Conservation (phyloP, 2,329 filamentous ascomycete genomes). For the Pestalotiopsis fici region DNA sequence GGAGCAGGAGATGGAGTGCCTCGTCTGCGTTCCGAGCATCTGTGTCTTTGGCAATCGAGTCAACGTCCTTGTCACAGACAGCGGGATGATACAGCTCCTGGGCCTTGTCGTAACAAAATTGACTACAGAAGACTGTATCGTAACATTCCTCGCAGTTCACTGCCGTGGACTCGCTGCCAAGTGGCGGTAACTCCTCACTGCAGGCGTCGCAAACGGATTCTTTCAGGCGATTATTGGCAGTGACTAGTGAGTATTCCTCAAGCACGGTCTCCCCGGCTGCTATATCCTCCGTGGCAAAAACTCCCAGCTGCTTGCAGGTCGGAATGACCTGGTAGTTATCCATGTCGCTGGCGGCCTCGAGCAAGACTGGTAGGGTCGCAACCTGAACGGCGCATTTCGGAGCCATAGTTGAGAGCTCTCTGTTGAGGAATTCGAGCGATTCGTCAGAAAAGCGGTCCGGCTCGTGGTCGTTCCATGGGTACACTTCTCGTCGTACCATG, state of each 20-base stretch:
- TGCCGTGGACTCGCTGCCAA: slow-evolving; percentile 48
- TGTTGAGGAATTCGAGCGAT: slow-evolving; percentile 72
- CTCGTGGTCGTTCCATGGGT: slow-evolving; percentile 69
- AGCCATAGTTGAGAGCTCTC: slow-evolving; percentile 66
- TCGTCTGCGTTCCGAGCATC: slow-evolving; percentile 60
- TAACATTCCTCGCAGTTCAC: slow-evolving; percentile 62
- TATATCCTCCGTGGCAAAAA: slow-evolving; percentile 86
- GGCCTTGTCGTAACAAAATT: slow-evolving; percentile 59
- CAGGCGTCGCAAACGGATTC: slow-evolving; percentile 90
- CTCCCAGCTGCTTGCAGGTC: slow-evolving; percentile 77
- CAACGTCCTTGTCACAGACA: slow-evolving; percentile 67
- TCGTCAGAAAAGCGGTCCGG: slow-evolving; percentile 71
- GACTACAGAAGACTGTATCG: slow-evolving; percentile 67
- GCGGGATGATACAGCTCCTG: slow-evolving; percentile 63
- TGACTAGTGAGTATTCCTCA: slow-evolving; percentile 81
- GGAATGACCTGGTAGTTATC: slow-evolving; percentile 51
- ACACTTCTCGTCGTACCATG: slow-evolving; percentile 69
- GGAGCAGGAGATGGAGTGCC: slow-evolving; percentile 63
- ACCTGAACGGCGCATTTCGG: slow-evolving; percentile 81
- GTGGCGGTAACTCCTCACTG: slow-evolving; percentile 68
- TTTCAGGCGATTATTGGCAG: slow-evolving; percentile 85
- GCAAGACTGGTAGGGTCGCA: slow-evolving; percentile 73
- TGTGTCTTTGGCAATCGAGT: slow-evolving; percentile 65
- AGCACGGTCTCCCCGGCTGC: slow-evolving; percentile 75
- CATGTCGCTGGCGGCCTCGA: slow-evolving; percentile 53